A percentile compares a stretch with the other conserved stretches of the same genome.
Conservation (phyloP, 192 early-diverging fungal genomes). For the Mortierella antarctica region DNA sequence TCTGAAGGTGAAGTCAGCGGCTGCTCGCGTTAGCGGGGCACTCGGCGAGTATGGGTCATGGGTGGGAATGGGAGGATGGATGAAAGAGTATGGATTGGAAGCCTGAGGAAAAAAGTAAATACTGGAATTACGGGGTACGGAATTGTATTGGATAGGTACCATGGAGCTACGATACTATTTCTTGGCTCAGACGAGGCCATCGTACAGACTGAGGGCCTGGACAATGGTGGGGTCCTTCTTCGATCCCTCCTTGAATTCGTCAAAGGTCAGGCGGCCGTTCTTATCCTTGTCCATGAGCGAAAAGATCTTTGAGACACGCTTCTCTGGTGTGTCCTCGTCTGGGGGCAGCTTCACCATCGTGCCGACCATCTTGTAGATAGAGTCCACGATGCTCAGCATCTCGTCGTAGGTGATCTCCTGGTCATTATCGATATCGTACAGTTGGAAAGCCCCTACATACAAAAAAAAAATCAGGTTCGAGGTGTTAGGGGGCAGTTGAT, state of each 20-base stretch:
- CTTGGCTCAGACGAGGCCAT: conserved; percentile 77
- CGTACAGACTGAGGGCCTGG: conserved; percentile 88
- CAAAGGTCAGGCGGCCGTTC: conserved; percentile 82
- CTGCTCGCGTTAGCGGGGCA: too few species aligned
- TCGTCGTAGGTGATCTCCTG: conserved; percentile 88
- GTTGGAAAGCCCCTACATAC: conserved; percentile 78
- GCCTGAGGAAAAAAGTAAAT: too few species aligned
- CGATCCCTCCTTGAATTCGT: conserved; percentile 90
- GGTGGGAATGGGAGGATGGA: too few species aligned
- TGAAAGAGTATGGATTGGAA: too few species aligned
- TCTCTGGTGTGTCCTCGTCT: conserved; percentile 93
- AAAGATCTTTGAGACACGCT: conserved; percentile 94
- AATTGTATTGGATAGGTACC: too few species aligned
- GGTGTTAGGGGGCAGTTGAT: too few species aligned
- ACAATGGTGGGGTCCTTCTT: conserved; percentile 89
- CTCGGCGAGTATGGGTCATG: too few species aligned
- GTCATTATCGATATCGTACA: conserved; percentile 94
- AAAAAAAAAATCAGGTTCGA: background rate
- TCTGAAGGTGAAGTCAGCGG: too few species aligned
- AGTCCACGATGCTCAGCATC: conserved; percentile 92
- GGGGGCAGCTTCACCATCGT: conserved; percentile 89
- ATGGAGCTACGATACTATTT: too few species aligned
- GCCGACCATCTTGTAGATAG: conserved; percentile 95
- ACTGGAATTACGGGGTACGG: too few species aligned
- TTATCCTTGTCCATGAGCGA: conserved; percentile 87